phyloP scores from a whole-genome alignment of 1,284 basidiomycete species.

The Tetrapyrgos nigripes region DNA sequence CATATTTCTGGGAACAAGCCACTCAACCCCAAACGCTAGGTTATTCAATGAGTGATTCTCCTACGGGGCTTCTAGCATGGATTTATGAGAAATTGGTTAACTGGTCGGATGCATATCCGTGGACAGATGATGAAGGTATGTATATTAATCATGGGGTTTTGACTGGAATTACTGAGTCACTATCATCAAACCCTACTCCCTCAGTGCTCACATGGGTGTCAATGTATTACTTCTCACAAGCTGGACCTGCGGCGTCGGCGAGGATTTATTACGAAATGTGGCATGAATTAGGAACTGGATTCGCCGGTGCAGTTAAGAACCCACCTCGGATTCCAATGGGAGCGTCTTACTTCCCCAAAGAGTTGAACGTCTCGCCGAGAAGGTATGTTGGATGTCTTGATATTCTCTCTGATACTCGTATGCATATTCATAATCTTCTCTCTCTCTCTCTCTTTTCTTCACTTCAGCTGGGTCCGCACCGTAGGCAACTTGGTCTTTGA shows the following conservation, averaged over 20 bases:
- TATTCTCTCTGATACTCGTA: conserved; percentile 30
- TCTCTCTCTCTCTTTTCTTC: neutral
- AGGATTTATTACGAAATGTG: conserved; percentile 44
- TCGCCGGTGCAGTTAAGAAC: conserved; percentile 19
- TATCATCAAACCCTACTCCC: neutral
- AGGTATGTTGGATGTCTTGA: conserved; percentile 28
- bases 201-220: conserved; percentile 46
- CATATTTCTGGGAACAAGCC: conserved; percentile 35
- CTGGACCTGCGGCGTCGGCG: conserved; percentile 43
- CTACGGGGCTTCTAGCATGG: conserved; percentile 45
- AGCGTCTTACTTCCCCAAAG: conserved; percentile 38
- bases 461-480: no score
- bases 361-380: conserved; percentile 36
- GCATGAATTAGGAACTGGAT: conserved; percentile 1
- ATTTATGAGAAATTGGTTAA: conserved; percentile 33
- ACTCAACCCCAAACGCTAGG: conserved; percentile 47
- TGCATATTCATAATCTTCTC: no score
- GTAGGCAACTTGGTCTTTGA: no score
- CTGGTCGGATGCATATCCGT: conserved; percentile 51
- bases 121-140: conserved; percentile 43
- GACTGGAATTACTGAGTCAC: neutral
- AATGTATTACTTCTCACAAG: conserved; percentile 46
- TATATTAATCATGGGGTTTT: conserved; percentile 5
- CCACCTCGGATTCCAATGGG: conserved; percentile 34
- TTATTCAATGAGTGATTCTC: conserved; percentile 48